These are phyloP conservation scores for Monilinia fructicola DNA, from an alignment of 2,329 filamentous ascomycete species.

Conservation along the genomic window DNA sequence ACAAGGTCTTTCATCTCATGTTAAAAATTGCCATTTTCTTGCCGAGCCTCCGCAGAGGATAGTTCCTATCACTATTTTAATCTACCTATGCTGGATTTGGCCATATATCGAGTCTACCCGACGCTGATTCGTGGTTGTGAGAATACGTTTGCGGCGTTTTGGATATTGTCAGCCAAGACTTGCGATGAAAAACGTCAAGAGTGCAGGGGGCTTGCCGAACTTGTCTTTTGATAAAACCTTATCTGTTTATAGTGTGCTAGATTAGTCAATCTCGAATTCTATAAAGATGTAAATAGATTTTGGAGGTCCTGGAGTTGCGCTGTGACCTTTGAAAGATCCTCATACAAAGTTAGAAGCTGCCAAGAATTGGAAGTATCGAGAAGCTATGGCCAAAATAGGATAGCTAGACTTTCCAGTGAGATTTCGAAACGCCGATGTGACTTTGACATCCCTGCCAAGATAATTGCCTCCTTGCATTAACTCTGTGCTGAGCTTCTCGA, in stretches of 20 bases:
- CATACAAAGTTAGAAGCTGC: conserved; percentile 17
- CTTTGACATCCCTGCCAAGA: conserved; percentile 12
- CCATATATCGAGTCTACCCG: background rate
- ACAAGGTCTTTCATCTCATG: background rate
- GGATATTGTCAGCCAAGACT: conserved; percentile 21
- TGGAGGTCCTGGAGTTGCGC: conserved; percentile 7
- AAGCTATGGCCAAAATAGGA: conserved; percentile 11
- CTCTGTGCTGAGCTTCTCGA: conserved; percentile 1
- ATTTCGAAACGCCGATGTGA: conserved; percentile 15
- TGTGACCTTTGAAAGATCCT: conserved; percentile 11
- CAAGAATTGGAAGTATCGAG: conserved; percentile 13
- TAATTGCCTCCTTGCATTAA: conserved; percentile 9
- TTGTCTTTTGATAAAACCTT: background rate
- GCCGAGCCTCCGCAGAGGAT: background rate
- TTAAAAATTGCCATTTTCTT: background rate
- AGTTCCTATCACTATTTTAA: background rate
- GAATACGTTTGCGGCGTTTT: conserved; percentile 3
- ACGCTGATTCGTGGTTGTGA: background rate
- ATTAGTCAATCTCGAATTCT: background rate
- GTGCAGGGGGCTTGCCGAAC: background rate
- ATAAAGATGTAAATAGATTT: conserved; percentile 7
- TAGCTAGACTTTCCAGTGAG: conserved; percentile 4
- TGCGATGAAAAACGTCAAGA: conserved; percentile 19
- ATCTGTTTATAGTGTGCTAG: conserved; percentile 14
- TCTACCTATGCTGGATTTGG: background rate